Conservation (phyloP, 257 asterid genomes). For the Solanum paucissectum region DNA sequence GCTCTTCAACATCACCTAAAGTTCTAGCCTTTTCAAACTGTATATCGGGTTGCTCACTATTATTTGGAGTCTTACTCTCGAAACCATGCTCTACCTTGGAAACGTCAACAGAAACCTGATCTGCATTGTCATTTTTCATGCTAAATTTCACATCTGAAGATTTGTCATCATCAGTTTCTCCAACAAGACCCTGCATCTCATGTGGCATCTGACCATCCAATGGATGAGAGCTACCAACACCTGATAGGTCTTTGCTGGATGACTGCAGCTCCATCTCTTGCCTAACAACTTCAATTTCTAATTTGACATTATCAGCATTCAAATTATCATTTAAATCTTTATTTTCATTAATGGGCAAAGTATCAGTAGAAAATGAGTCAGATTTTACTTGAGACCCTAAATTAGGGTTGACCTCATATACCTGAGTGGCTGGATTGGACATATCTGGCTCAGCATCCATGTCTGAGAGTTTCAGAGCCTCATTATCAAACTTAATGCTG, state of each 20-base stretch:
- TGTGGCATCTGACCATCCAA: constrained; percentile 15
- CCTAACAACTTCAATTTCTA: constrained; percentile 28
- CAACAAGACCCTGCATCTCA: constrained; percentile 14
- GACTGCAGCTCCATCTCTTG: constrained; percentile 21
- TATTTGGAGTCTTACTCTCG: constrained; percentile 12
- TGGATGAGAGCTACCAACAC: constrained; percentile 14
- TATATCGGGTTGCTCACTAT: constrained; percentile 9
- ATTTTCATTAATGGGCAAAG: constrained; percentile 13
- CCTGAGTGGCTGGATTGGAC: constrained; percentile 23
- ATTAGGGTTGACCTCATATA: constrained; percentile 26
- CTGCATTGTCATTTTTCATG: constrained; percentile 20
- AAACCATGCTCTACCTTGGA: constrained; percentile 9
- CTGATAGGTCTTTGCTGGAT: constrained; percentile 12
- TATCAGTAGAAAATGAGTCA: constrained; percentile 29
- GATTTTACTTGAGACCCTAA: constrained; percentile 34
- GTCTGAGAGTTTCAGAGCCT: constrained; percentile 11
- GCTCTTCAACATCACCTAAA: constrained; percentile 1
- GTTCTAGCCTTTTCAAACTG: constrained; percentile 7
- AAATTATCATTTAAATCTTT: constrained; percentile 26
- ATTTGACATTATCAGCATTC: constrained; percentile 27
- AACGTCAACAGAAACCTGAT: constrained; percentile 8
- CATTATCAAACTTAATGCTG: constrained; percentile 7
- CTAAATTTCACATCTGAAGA: constrained; percentile 8
- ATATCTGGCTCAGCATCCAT: constrained; percentile 14
- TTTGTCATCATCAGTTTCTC: constrained; percentile 19